Base-by-base conservation (phyloP, 768 basidiomycete genomes). In the Boletus rufocinnamomeus region DNA sequence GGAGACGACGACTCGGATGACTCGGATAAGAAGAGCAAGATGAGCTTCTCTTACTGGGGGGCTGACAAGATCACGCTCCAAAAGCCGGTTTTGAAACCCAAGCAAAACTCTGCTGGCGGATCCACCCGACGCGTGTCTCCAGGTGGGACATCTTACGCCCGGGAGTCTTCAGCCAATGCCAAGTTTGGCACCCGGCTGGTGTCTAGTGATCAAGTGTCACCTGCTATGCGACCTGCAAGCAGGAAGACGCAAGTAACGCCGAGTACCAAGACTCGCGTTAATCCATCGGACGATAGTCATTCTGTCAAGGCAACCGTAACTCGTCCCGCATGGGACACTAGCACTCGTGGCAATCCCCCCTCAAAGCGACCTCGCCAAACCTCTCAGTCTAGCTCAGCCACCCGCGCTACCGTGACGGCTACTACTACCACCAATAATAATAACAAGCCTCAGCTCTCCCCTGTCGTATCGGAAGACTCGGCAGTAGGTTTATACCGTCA, bases 1-100 rank as follows among this genome's bases (percentile, higher is more conserved):
- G 85, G 77, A 19, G 83, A 69, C n/a, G 89, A 91, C 23, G 89
- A 91, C 30, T 92, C 91, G 4, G 89, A 91, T 63, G 89, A 93
- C 66, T 93, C 90, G 13, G 91, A 93, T 71, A 84, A 87, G 76
- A 90, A 92, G 78, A 91, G 87, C 79, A 93, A 93, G 73, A 93
- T 93, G 92, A 91, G 89, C 77, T 93, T 93, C 75, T 93, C 91
- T 6, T 95, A 93, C 69, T 93, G 91, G 91, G 91, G 92, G 27
- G 92, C 92, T 34, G 92, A 94, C 77, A 92, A 92, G 74, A 82
- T 94, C 66, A 94, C 92, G 1, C 83, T 94, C 23, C 89, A 92
- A 71, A 89, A 89, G 64, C 89, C 91, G 2, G 72, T 85, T 41
- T 70, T 86, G 65, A 88, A 87, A 68, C 73, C 74, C 38, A 72